phyloP scores from a whole-genome alignment of 208 protist species.

The Leishmania braziliensis region DNA sequence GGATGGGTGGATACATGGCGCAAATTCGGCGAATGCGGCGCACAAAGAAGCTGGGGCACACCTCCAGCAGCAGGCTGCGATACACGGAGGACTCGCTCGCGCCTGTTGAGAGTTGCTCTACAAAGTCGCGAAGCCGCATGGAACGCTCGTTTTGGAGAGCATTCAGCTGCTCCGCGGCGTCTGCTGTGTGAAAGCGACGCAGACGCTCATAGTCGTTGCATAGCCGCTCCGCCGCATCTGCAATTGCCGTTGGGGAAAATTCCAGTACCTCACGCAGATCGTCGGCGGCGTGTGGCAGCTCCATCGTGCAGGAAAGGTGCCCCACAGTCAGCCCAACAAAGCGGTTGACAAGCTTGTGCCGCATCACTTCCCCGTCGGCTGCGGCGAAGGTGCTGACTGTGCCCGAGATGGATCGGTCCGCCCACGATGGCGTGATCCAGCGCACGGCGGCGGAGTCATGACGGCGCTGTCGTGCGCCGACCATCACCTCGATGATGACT shows the following conservation, averaged over 20 bases:
- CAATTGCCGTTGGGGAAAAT: constrained; percentile 15
- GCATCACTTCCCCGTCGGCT: constrained; percentile 51
- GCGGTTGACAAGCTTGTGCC: constrained; percentile 61
- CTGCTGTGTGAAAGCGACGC: constrained; percentile 12
- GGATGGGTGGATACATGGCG: constrained; percentile 35
- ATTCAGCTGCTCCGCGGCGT: constrained; percentile 7
- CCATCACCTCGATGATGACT: constrained; percentile 60
- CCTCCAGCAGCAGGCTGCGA: constrained; percentile 35
- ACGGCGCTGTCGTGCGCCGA: constrained; percentile 55
- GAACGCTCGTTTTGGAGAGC: constrained; percentile 1
- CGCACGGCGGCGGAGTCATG: constrained; percentile 51
- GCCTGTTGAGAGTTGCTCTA: constrained; percentile 30
- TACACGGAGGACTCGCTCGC: constrained; percentile 47
- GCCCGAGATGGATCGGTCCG: constrained; percentile 23
- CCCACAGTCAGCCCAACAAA: constrained; percentile 66
- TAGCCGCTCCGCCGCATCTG: constrained; percentile 31
- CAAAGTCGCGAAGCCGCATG: constrained; percentile 19
- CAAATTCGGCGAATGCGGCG: constrained; percentile 38
- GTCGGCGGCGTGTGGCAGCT: constrained; percentile 39
- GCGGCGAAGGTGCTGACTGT: constrained; percentile 49
- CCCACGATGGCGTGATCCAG: constrained; percentile 62
- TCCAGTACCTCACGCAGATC: constrained; percentile 33
- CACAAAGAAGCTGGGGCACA: constrained; percentile 47
- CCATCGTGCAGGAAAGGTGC: constrained; percentile 55
- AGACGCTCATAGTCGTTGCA: constrained; percentile 30